These are phyloP conservation scores for Cardiospermum halicacabum DNA, from an alignment of 345 rosid species.

Conservation along the genomic window DNA sequence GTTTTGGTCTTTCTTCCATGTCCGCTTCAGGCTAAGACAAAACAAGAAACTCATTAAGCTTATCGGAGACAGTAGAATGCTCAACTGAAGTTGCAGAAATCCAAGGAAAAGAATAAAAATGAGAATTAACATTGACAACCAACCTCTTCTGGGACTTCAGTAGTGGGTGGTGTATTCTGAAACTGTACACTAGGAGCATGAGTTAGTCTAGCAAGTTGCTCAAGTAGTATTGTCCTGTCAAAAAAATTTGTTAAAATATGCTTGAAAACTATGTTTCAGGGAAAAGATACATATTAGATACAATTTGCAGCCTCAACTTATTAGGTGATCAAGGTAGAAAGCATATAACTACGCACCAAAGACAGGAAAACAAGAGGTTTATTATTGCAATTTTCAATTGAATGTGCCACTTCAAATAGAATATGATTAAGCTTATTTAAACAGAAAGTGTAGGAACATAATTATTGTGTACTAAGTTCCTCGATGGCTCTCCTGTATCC, in stretches of 20 bases:
- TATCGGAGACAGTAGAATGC: not conserved
- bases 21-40: conserved; percentile 54
- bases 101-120: not conserved
- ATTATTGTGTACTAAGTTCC: not conserved
- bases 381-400: not conserved
- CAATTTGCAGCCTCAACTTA: not conserved
- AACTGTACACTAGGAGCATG: conserved; percentile 70
- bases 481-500: not conserved
- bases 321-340: not conserved
- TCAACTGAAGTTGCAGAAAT: not conserved
- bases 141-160: conserved; percentile 65
- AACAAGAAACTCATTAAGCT: conserved; percentile 7
- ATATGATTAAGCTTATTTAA: not conserved
- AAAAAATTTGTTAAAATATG: not conserved
- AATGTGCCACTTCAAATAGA: not conserved
- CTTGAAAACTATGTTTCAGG: conserved; percentile 11
- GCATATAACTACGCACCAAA: conserved; percentile 1
- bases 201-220: conserved; percentile 51
- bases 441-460: not conserved
- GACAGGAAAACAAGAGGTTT: not conserved
- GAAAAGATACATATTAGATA: not conserved
- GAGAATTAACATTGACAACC: conserved; percentile 11
- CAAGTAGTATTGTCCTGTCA: conserved; percentile 41
- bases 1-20: conserved; percentile 63
- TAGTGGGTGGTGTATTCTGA: conserved; percentile 45